Evolutionary conservation across 2,329 filamentous ascomycete species (phyloP).

Genomic region (Rhinocladiella similis): DNA sequence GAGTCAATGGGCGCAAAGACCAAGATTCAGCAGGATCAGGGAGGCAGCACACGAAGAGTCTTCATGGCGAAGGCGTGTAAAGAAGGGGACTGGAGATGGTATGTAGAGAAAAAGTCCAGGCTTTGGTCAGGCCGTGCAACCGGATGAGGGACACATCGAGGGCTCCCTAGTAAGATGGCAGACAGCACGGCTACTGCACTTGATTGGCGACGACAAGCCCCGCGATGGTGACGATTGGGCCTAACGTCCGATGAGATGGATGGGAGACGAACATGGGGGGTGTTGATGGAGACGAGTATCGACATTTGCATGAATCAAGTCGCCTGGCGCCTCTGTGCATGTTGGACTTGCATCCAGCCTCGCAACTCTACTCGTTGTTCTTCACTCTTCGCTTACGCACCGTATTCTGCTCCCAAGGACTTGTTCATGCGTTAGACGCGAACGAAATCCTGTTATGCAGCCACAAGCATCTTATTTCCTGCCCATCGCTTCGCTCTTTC

Average conservation of each 20-base stretch:
- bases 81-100: not conserved
- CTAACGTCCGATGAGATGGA: not conserved
- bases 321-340: too few relatives aligned
- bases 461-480: too few relatives aligned
- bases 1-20: not conserved
- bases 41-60: not conserved
- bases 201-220: not conserved
- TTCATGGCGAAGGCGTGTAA: not conserved
- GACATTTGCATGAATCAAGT: too few relatives aligned
- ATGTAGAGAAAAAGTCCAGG: not conserved
- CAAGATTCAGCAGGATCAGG: not conserved
- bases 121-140: not conserved
- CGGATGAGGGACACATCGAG: not conserved
- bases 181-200: too few relatives aligned
- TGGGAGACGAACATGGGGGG: not conserved
- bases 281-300: not conserved
- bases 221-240: not conserved
- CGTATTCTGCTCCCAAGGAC: not conserved
- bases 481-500: too few relatives aligned
- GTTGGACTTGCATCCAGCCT: not conserved
- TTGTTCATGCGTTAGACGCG: too few relatives aligned
- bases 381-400: not conserved
- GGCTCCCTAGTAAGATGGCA: not conserved
- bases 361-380: not conserved
- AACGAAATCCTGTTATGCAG: not conserved